Percentiles rank a stretch among this genome's conserved stretches.
Evolutionary conservation across 78 protist species (phyloP).

Genomic region (Planoprotostelium fungivorum): DNA sequence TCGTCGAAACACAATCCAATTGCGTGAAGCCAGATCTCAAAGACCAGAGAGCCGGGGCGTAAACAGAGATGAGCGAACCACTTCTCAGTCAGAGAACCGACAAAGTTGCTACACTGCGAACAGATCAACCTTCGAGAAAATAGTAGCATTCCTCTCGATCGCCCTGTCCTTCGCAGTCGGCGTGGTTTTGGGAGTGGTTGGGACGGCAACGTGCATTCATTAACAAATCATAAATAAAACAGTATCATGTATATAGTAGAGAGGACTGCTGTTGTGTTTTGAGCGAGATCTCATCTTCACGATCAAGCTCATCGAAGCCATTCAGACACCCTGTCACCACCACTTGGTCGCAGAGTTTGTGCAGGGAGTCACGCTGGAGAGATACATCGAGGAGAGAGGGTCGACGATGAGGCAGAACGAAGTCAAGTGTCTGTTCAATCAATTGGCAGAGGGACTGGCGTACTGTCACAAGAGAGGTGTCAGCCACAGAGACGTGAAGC

Average conservation of each 20-base stretch:
- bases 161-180: background rate
- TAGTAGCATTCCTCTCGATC: background rate
- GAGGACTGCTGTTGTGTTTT: too few species aligned
- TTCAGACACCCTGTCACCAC: background rate
- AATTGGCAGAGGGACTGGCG: background rate
- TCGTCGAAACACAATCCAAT: background rate
- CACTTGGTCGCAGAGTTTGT: background rate
- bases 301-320: background rate
- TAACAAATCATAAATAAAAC: too few species aligned
- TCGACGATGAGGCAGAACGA: background rate
- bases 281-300: too few species aligned
- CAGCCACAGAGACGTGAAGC: background rate
- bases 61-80: background rate
- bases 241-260: too few species aligned
- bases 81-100: background rate
- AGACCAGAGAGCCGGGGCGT: constrained; percentile 1
- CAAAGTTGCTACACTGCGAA: background rate
- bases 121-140: background rate
- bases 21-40: background rate
- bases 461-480: background rate
- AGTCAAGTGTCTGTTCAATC: background rate
- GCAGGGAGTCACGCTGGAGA: background rate
- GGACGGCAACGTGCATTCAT: background rate
- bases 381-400: background rate
- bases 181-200: background rate